Base-by-base conservation (phyloP, 2,329 filamentous ascomycete species). In the Polychaeton citri region DNA sequence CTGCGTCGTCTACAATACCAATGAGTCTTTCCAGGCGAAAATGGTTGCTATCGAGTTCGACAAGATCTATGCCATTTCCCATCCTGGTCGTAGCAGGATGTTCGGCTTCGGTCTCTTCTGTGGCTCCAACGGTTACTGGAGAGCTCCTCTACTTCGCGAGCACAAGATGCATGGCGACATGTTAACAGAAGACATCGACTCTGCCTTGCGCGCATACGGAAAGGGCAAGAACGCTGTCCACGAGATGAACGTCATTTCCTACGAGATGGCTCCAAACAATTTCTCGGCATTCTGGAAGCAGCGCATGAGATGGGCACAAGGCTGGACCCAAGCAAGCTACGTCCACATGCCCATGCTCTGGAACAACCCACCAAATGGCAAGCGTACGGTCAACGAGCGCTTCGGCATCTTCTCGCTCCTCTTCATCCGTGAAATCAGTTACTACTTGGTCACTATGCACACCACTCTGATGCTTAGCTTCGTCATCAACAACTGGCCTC, bases 31-130 rank as follows among this genome's bases (percentile, higher is more conserved):
- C 43, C 52, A 64, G 30, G 59, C 65, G 1, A 59, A 54, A 32
- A 63, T 68, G 62, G 66, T 68, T 12, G 57, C 62, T 2, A 60
- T 68, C 21, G 65, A 68, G 41, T 68, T 68, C 38, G 65, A 68
- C 48, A 68, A 68, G 47, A 68, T 68, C 39, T 68, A 68, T 43
- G 65, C 64, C 2, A 64, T 67, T 8, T 66, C 65, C 8, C 65
- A 68, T 42, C 65, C 65, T 2, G 65, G 65, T 4, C 58, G 65
- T 7, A 58, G 62, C 7, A 54, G 59, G 4, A 61, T 68, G 55
- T 68, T 60, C 48, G 60, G 58, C 4, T 68, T 32, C 37, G 65
- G 64, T 10, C 55, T 68, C 4, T 68, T 68, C 50, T 66, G 62
- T 36, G 65, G 65, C 6, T 64, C 60, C 18, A 68, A 68, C 38